A percentile compares a stretch with the other conserved stretches of the same genome.
Conservation (phyloP, 2,329 filamentous ascomycete genomes). For the Myriosclerotinia duriaeana region DNA sequence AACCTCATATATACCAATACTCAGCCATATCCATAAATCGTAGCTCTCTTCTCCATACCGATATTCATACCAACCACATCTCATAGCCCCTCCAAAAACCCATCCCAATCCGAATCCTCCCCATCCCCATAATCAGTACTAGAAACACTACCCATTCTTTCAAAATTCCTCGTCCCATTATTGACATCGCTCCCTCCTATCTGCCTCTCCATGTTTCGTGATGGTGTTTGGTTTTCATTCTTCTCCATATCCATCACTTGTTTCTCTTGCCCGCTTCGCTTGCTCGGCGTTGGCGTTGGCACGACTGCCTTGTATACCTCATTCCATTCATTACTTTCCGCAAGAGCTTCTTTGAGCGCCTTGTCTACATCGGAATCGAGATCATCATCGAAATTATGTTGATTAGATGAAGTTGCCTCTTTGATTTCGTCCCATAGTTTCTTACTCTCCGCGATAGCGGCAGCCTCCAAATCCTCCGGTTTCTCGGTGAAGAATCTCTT, state of each 20-base stretch:
- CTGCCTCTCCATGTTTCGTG: not conserved
- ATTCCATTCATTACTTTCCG: conserved; percentile 12
- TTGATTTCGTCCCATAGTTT: conserved; percentile 8
- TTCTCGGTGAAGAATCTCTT: conserved; percentile 36
- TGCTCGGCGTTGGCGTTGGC: not conserved
- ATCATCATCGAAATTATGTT: conserved; percentile 1
- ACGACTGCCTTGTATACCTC: not conserved
- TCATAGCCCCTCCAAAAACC: not conserved
- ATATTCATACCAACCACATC: not conserved
- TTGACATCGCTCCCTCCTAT: not conserved
- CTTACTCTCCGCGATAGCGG: conserved; percentile 32
- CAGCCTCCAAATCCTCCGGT: conserved; percentile 33
- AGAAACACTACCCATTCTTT: conserved; percentile 25
- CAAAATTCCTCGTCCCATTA: conserved; percentile 22
- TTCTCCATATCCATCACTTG: not conserved
- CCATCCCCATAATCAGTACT: conserved; percentile 39
- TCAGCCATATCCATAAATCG: not conserved
- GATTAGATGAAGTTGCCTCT: conserved; percentile 10
- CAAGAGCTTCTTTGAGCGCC: not conserved
- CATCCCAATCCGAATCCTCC: conserved; percentile 7
- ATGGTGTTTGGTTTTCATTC: not conserved
- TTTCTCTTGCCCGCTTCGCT: not conserved
- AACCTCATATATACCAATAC: not conserved
- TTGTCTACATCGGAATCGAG: not conserved
- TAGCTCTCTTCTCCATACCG: not conserved